Base-by-base conservation (phyloP, 2,329 filamentous ascomycete species). In the Hypocreales sp. region DNA sequence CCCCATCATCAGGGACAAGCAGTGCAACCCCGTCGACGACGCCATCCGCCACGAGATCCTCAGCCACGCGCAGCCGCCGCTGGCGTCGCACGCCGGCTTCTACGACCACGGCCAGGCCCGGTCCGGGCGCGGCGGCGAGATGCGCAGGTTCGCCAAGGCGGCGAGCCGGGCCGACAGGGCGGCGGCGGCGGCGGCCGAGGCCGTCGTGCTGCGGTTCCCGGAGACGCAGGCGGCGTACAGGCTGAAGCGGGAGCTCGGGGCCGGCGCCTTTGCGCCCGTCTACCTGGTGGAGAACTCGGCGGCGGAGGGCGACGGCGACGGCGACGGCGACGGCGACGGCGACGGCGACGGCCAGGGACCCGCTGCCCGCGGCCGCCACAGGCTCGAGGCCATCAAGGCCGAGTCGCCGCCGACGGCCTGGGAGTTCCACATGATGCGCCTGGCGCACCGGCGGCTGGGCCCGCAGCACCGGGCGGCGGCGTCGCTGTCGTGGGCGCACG, bases 391-490 rank as follows among this genome's bases (percentile, higher is more conserved):
- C 2, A 64, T 98, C 40, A 98, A 98, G 54, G 86, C 93, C 72
- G 90, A 98, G 55, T 70, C 79, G 18, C 83, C 86, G 1, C 81
- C 87, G 0, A 79, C 75, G 5, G 66, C 80, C 0, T 98, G 90
- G 90, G 90, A 98, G 47, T 98, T 95, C 46, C 80, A 93, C 54
- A 92, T 98, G 52, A 83, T 95, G 60, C 77, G 82, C 2, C 70
- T 83, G 30, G 73, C 80, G 2, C 81, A 87, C 36, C 60, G 68
- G 14, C 79, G 90, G 1, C 62, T 98, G 0, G 78, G 76, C 0
- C 64, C 76, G 1, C 68, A 67, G 17, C 58, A 79, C 33, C 74
- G 87, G 10, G 77, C 79, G 0, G 65, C 72, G 1, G 73, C 81
- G 4, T 92, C 81, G 10, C 64, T 98, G 32, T 72, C 92, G 2